Base-by-base conservation (phyloP, 1,284 basidiomycete genomes). In the Apiotrichum gamsii region DNA sequence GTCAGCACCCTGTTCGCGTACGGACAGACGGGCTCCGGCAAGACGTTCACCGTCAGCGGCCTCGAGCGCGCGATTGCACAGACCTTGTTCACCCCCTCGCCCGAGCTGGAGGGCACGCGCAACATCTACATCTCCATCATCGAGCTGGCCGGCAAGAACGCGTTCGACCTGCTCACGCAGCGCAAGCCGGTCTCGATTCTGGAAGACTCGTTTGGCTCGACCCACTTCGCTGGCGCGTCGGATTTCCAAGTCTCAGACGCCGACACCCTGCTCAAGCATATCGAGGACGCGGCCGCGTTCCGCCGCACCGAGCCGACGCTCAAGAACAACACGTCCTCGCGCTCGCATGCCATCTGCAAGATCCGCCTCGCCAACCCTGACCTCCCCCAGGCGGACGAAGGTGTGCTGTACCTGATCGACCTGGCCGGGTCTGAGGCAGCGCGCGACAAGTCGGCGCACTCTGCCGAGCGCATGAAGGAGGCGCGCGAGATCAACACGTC, bases 11-110 rank as follows among this genome's bases (percentile, higher is more conserved):
- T 43, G 16, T 43, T 43, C 13, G 41, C 41, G 16, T 43, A 43
- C 32, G 41, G 41, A 13, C 41, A 43, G 41, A 43, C 41, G 23
- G 41, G 41, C n/a, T n/a, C 11, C 10, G 41, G 41, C 32, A 43
- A 43, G 41, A 43, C 41, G 16, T 34, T 15, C n/a, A 43, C 41
- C 5, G 33, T 43, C 24, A 19, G 16, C 6, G 23, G n/a, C n/a
- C 23, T 43, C 24, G 32, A 43, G 23, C 20, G 24, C 15, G 23
- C 29, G 21, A 19, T 41, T 14, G 39, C 39, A 8, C 18, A 20
- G 5, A 21, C 18, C 13, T 30, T 41, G 18, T 32, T 41, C 8
- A n/a, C n/a, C n/a, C n/a, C n/a, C n/a, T 8, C 19, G 15, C 2
- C 10, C 13, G 29, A 32, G 30, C 14, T 41, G 2, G 18, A 21